A percentile compares a stretch with the other conserved stretches of the same genome.
These are phyloP conservation scores for Penicillium pulvis DNA, from an alignment of 495 filamentous ascomycete genomes.

Conservation along the genomic window DNA sequence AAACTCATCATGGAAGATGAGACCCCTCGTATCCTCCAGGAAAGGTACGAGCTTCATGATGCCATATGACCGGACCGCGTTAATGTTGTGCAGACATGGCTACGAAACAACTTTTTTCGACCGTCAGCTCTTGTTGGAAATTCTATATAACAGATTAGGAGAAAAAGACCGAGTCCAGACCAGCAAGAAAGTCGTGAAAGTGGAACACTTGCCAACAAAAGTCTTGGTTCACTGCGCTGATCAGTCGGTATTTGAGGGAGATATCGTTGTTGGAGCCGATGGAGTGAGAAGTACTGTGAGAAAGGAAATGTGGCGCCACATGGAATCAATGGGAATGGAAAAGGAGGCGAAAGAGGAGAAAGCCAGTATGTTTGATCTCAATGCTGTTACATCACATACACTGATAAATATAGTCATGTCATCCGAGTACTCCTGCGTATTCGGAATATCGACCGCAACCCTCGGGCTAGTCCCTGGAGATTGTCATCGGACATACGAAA, in stretches of 20 bases:
- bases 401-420: slow-evolving; percentile 20
- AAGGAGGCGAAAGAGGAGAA: not conserved
- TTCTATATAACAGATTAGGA: slow-evolving; percentile 18
- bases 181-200: slow-evolving; percentile 16
- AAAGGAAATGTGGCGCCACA: slow-evolving; percentile 7
- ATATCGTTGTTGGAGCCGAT: slow-evolving; percentile 16
- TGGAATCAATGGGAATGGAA: not conserved
- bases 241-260: slow-evolving; percentile 29
- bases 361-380: slow-evolving; percentile 15
- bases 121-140: slow-evolving; percentile 29
- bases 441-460: slow-evolving; percentile 19
- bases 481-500: slow-evolving; percentile 7
- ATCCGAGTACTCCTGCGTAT: slow-evolving; percentile 22
- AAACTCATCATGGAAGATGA: not conserved
- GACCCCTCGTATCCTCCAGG: not conserved
- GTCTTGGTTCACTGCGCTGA: slow-evolving; percentile 17
- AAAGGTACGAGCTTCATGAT: not conserved
- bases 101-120: slow-evolving; percentile 29
- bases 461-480: slow-evolving; percentile 9
- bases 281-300: slow-evolving; percentile 34
- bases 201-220: slow-evolving; percentile 7
- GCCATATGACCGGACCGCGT: not conserved
- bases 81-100: slow-evolving; percentile 26
- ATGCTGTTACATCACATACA: not conserved
- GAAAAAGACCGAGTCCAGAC: slow-evolving; percentile 11